Percentiles rank a stretch among this genome's conserved stretches.
Conservation (phyloP, 108 stramenopile species). For the Pinguiococcus pyrenoidosus region DNA sequence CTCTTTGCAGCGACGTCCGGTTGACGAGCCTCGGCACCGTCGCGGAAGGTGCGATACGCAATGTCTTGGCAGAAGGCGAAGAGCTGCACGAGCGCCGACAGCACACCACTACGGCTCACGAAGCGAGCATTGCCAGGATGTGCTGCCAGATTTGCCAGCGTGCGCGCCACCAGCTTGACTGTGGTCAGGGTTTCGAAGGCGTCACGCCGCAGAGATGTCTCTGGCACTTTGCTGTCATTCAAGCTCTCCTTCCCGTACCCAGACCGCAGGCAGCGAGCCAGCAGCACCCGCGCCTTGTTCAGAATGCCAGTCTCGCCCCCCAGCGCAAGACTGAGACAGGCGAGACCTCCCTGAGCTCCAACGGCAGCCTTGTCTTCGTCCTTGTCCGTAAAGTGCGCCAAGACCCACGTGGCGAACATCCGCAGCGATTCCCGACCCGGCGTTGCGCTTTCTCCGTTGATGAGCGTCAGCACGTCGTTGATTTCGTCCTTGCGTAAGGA, state of each 20-base stretch:
- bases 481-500: conserved; percentile 6
- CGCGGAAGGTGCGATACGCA: no score
- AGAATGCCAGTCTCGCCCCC: no score
- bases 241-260: no score
- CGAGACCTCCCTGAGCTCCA: conserved; percentile 11
- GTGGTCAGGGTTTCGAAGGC: not conserved
- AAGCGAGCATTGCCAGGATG: no score
- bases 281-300: no score
- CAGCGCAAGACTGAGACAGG: not conserved
- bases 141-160: conserved; percentile 4
- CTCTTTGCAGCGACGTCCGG: no score
- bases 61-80: no score
- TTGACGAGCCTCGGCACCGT: no score
- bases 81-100: no score
- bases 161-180: conserved; percentile 11
- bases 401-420: conserved; percentile 10
- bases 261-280: conserved; percentile 1
- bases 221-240: no score
- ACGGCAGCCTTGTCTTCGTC: conserved; percentile 11
- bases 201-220: no score
- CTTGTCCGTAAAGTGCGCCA: conserved; percentile 12
- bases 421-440: not conserved
- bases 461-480: conserved; percentile 4
- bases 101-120: no score
- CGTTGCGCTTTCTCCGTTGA: not conserved